Base-by-base conservation (phyloP, 2,329 filamentous ascomycete genomes). In the Neospermospora avenae region DNA sequence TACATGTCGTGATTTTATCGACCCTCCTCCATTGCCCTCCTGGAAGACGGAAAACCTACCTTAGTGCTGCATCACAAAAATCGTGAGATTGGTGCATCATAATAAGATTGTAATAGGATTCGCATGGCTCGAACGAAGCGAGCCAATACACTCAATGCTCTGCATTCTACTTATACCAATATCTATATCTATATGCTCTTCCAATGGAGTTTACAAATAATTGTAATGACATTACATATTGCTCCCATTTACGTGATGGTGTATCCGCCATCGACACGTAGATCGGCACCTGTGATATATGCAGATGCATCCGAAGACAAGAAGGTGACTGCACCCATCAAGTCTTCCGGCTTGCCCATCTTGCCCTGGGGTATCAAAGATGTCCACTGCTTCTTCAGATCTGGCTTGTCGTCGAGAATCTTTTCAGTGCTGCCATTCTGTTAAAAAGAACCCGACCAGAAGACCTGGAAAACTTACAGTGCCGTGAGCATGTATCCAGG, bases 401-500 rank as follows among this genome's bases (percentile, higher is more conserved):
- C 91, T 20, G 93, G 92, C 75, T 96, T 96, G 62, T 96, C 91
- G 65, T 95, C 89, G 25, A 98, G 84, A 68, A 98, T 97, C 80
- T 96, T 96, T 78, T 92, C 86, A 44, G 92, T 97, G 56, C 90
- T 96, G 20, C n/a, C 0, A 7, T 35, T 4, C 3, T 35, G 20
- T 63, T 54, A 58, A 18, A 44, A 53, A 41, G 20, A 8, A 18
- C 31, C 7, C 13, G 10, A 41, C 3, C 6, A 20, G 3, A 18
- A 5, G 16, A 22, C 14, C 2, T 31, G 24, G 35, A 48, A 37
- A 41, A 78, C 89, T 84, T 81, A 93, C 89, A 97, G 78, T 60
- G 92, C 90, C 16, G 93, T 97, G 67, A 96, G 79, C 93, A 98
- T 98, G 77, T 98, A 98, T 46, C 95, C 93, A 0, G 93, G 93